Base-by-base conservation (phyloP, 2,329 filamentous ascomycete species). In the Neobulgaria alba region DNA sequence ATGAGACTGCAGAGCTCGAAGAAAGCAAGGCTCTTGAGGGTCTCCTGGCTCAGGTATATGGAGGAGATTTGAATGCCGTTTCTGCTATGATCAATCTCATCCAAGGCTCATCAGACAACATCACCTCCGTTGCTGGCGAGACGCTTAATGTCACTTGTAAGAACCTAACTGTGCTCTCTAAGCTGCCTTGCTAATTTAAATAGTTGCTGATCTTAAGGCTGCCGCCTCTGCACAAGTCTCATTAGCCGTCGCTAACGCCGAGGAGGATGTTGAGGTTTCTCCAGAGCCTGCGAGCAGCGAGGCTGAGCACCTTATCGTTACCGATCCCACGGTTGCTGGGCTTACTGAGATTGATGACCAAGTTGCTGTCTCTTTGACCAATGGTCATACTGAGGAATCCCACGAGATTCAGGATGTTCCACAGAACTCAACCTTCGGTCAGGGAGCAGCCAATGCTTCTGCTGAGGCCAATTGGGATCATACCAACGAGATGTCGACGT, bases 21-120 rank as follows among this genome's bases (percentile, higher is more conserved):
- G 83, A 90, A 66, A 86, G 80, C 63, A 78, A 79, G 63, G 86
- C 85, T 26, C 79, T 92, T 45, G 85, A 93, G 64, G 85, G 85
- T 38, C 79, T 86, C 23, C 69, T 93, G 43, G 69, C 88, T 34
- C 73, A 82, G 45, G 82, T 92, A 21, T 92, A 93, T 63, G 77
- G 78, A 33, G 86, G 85, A 34, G 84, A 90, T 55, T 75, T 84
- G 49, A 72, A 68, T 51, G 85, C 84, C 37, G 84, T 92, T 17
- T 67, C 75, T 39, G 77, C 82, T 42, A 87, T 87, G 65, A 64
- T 85, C 57, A 88, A 85, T 67, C 70, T 93, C 43, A 82, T 88
- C 41, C 71, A 85, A 43, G 85, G 83, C 23, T 71, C 76, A 18
- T 70, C 79, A 10, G 84, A 90, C 49, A 68, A 68, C 44, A 77